Conservation (phyloP, 108 stramenopile genomes). For the Parietichytrium sp. region DNA sequence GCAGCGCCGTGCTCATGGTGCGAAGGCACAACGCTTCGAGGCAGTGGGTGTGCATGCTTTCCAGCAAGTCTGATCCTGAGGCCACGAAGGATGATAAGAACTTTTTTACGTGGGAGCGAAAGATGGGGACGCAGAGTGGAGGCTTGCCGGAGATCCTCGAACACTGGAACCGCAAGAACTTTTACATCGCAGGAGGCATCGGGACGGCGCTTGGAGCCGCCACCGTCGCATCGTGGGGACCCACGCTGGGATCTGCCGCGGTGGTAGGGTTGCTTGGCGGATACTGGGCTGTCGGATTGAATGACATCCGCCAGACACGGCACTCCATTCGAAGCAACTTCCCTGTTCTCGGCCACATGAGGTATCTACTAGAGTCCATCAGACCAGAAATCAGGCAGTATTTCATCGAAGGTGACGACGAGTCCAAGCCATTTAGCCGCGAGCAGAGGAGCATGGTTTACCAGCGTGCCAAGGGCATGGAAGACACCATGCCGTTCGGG, state of each 20-base stretch:
- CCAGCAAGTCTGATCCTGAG: no score
- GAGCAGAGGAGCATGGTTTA: slow-evolving; percentile 68
- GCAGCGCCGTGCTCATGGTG: no score
- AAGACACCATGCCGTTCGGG: slow-evolving; percentile 67
- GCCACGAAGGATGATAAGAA: neutral
- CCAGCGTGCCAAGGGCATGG: slow-evolving; percentile 68
- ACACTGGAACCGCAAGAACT: slow-evolving; percentile 10
- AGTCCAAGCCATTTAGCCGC: slow-evolving; percentile 71
- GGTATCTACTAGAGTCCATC: slow-evolving; percentile 77
- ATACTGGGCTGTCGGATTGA: slow-evolving; percentile 73
- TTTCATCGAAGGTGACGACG: slow-evolving; percentile 74
- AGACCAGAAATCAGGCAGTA: slow-evolving; percentile 79
- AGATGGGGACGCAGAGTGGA: neutral
- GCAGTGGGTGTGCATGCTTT: no score
- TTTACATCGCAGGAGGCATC: neutral
- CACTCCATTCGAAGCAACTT: slow-evolving; percentile 77
- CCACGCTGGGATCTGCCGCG: neutral
- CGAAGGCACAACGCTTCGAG: no score
- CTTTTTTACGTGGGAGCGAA: slow-evolving; percentile 11
- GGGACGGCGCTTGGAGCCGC: neutral
- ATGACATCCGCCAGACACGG: slow-evolving; percentile 68
- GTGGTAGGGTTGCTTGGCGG: neutral
- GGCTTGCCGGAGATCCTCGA: slow-evolving; percentile 19
- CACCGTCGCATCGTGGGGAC: neutral
- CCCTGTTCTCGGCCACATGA: slow-evolving; percentile 76